These are phyloP conservation scores for Aspergillus fischeri DNA, from an alignment of 2,329 filamentous ascomycete genomes.

Conservation along the genomic window DNA sequence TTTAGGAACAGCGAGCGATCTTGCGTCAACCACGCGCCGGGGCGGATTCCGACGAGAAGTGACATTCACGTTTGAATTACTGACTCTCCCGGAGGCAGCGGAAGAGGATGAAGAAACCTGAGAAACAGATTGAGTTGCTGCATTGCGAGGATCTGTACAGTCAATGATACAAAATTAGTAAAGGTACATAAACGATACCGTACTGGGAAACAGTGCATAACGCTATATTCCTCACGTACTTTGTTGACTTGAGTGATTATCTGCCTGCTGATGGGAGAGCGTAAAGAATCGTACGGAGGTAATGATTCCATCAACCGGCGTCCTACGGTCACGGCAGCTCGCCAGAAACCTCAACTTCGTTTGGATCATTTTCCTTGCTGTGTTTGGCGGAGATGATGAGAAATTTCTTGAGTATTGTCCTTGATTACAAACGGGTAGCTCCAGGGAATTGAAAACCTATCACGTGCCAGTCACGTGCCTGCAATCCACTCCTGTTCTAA, in stretches of 20 bases:
- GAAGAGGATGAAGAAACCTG: neutral
- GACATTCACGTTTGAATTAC: constrained; percentile 10
- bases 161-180: neutral
- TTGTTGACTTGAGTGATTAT: constrained; percentile 13
- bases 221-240: constrained; percentile 18
- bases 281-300: constrained; percentile 26
- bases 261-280: constrained; percentile 11
- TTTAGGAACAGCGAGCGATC: constrained; percentile 32
- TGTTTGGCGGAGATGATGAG: neutral
- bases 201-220: neutral
- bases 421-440: neutral
- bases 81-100: constrained; percentile 6
- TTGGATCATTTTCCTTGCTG: constrained; percentile 24
- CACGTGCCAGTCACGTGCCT: neutral
- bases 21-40: constrained; percentile 32
- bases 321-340: constrained; percentile 7
- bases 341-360: constrained; percentile 11
- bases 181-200: neutral
- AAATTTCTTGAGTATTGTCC: neutral
- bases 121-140: neutral
- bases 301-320: constrained; percentile 11
- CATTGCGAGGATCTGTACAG: neutral
- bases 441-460: neutral
- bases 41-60: constrained; percentile 18
- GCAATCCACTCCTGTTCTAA: too few species aligned